Evolutionary conservation across 176 grass and related monocot species (phyloP).

Genomic region (Lolium rigidum): DNA sequence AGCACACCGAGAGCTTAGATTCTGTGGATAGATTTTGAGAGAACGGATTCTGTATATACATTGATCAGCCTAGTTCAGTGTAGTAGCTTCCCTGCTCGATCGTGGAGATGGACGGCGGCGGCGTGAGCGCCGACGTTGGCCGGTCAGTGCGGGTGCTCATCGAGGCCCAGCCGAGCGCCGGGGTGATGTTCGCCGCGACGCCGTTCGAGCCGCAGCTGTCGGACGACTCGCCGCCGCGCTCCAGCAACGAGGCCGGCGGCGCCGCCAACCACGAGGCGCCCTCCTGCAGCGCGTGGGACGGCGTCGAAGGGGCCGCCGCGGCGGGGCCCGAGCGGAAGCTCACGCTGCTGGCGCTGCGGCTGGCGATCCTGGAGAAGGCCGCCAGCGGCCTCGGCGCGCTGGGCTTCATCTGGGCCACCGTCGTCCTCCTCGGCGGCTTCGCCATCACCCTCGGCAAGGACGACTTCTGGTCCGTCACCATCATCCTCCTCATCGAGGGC

Average conservation of each 20-base stretch:
- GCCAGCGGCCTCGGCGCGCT: constrained; percentile 84
- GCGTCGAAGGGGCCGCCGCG: neutral
- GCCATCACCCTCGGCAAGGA: constrained; percentile 56
- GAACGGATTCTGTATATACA: neutral
- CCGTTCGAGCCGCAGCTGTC: constrained; percentile 71
- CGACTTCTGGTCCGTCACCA: constrained; percentile 86
- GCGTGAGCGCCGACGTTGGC: neutral
- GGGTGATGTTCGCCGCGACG: constrained; percentile 25
- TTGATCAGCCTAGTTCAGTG: neutral
- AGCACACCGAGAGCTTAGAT: neutral
- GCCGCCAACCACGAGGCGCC: neutral
- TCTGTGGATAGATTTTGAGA: too few relatives aligned
- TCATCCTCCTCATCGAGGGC: constrained; percentile 80
- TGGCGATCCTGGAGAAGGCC: constrained; percentile 82
- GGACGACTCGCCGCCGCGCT: constrained; percentile 40
- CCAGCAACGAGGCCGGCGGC: constrained; percentile 13
- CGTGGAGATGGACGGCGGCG: neutral
- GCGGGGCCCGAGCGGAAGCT: constrained; percentile 64
- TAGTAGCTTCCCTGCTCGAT: neutral
- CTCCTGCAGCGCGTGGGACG: constrained; percentile 5
- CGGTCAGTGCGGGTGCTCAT: constrained; percentile 50
- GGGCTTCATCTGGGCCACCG: constrained; percentile 93
- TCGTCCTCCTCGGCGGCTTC: constrained; percentile 87
- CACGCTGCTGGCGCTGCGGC: constrained; percentile 72
- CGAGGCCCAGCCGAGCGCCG: constrained; percentile 46